Evolutionary conservation across 352 stramenopile species (phyloP).

Genomic region (Blastocystis sp.): DNA sequence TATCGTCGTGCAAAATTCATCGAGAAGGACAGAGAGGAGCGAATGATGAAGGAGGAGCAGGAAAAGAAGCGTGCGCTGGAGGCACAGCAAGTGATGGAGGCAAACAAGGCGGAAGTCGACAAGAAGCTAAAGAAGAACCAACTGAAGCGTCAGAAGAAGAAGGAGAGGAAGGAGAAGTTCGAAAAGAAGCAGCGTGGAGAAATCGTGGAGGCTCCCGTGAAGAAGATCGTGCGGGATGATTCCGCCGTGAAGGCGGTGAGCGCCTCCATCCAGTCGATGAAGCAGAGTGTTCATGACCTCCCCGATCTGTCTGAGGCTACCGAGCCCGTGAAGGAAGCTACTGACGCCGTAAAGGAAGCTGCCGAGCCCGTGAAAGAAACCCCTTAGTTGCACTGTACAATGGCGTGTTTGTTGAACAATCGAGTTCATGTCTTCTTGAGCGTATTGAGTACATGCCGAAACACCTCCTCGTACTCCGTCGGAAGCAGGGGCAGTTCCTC

Average conservation of each 20-base stretch:
- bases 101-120: slow-evolving; percentile 48
- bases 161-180: slow-evolving; percentile 50
- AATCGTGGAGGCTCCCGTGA: slow-evolving; percentile 16
- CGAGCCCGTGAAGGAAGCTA: not conserved
- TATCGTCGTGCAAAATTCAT: slow-evolving; percentile 51
- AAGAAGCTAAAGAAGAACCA: slow-evolving; percentile 48
- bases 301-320: not conserved
- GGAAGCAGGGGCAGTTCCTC: slow-evolving; percentile 28
- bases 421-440: not conserved
- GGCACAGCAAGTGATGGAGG: slow-evolving; percentile 1
- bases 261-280: slow-evolving; percentile 4
- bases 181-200: slow-evolving; percentile 15
- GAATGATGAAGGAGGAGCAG: slow-evolving; percentile 44
- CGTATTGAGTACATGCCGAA: not conserved
- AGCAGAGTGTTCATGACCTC: not conserved
- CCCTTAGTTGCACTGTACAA: no score
- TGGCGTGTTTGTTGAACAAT: slow-evolving; percentile 21
- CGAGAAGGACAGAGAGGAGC: slow-evolving; percentile 33
- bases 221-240: slow-evolving; percentile 59
- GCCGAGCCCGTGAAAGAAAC: not conserved
- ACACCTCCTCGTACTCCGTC: slow-evolving; percentile 22
- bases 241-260: slow-evolving; percentile 47
- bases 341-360: not conserved
- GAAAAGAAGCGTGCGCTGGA: slow-evolving; percentile 4
- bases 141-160: slow-evolving; percentile 61